Percentiles rank a stretch among this genome's conserved stretches.
Conservation (phyloP, 305 asterid species). For the Rubia balearica region DNA sequence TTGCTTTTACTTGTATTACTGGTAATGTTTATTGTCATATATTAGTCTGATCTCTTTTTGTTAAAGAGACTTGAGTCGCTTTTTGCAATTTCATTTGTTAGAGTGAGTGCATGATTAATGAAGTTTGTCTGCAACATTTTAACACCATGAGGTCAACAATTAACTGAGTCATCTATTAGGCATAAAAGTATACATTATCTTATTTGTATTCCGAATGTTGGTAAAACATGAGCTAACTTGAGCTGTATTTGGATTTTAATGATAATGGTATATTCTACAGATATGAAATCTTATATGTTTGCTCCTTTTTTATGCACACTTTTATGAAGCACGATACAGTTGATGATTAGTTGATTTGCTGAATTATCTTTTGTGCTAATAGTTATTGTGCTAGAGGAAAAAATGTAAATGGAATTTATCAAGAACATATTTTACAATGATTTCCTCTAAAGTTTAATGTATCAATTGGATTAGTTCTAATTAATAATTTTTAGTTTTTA, state of each 20-base stretch:
- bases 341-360: background rate
- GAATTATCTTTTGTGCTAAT: background rate
- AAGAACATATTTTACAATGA: background rate
- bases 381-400: no score
- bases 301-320: background rate
- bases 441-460: background rate
- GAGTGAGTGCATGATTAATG: no score
- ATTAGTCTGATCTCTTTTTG: no score
- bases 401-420: background rate
- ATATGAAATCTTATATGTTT: background rate
- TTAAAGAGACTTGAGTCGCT: no score
- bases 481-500: background rate
- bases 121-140: no score
- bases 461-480: background rate
- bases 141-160: no score
- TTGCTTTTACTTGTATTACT: slow-evolving; percentile 74
- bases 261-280: background rate
- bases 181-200: background rate
- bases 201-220: background rate
- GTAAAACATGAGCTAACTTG: background rate
- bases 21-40: slow-evolving; percentile 35
- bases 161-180: background rate
- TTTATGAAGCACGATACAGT: background rate
- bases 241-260: background rate
- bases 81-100: no score